Evolutionary conservation across 495 filamentous ascomycete species (phyloP), one percentile per base, ranked within the genome.

Genomic region (Annulohypoxylon stygium): DNA sequence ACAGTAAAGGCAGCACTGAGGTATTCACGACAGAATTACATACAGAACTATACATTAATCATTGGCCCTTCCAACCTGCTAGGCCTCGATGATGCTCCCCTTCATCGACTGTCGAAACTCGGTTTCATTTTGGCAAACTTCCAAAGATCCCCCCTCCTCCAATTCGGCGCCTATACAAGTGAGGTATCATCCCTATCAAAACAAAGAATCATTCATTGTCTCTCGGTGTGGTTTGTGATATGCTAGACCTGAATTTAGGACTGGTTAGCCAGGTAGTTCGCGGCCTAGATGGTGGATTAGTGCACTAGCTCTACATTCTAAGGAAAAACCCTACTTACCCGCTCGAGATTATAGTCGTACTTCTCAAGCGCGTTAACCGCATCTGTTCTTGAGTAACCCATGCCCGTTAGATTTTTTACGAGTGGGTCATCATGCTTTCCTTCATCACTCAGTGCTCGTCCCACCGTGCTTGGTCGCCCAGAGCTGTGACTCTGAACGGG

Each of bases 271-370:
- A 86, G 79, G 67, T 81, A 78, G 50, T 86, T 84, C 68, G 83
- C 84, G 45, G 84, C 84, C 84, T 86, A 72, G 33, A 72, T 47
- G 60, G 63, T 57, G 57, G 53, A 73, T 81, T 80, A 81, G 80
- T 76, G 61, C 64, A 67, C 70, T 65, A 47, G 23, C 25, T 47
- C 54, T 59, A 41, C 36, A 58, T 41, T 64, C 65, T 33, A 58
- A 58, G 36, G 12, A 54, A 60, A 62, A 65, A 67, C 37, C 66
- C 45, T 77, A 81, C 90, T 84, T 84, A 97, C 96, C 90, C 93
- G 92, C 79, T 97, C 94, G 76, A 97, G 85, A 82, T 98, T 95
- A 81, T 97, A 97, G 78, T 97, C 95, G 81, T 90, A 96, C 80
- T 94, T 95, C 85, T 98, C 96, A 78, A 99, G 81, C 37, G 96